These are phyloP conservation scores for Hyaloperonospora brassicae DNA, from an alignment of 352 stramenopile species.

Conservation along the genomic window DNA sequence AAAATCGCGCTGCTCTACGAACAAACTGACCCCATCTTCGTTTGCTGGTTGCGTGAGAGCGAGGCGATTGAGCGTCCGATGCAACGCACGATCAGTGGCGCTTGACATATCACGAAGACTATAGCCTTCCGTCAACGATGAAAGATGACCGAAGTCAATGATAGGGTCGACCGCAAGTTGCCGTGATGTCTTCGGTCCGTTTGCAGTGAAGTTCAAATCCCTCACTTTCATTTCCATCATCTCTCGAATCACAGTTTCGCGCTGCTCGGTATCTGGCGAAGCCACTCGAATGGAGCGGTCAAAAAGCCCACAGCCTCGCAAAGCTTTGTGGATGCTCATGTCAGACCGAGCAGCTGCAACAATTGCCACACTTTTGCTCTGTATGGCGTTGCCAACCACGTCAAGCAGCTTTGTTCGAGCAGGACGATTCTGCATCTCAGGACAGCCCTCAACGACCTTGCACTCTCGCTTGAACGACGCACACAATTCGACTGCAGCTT, in stretches of 20 bases:
- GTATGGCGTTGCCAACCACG: conserved; percentile 46
- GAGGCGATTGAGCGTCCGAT: conserved; percentile 51
- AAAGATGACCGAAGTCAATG: conserved; percentile 55
- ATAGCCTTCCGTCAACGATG: conserved; percentile 69
- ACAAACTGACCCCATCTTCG: conserved; percentile 6
- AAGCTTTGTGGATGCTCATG: conserved; percentile 54
- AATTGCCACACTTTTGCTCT: conserved; percentile 56
- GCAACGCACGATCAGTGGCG: conserved; percentile 54
- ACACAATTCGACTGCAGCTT: conserved; percentile 50
- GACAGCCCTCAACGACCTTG: conserved; percentile 21
- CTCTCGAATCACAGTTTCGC: conserved; percentile 51
- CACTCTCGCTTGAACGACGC: conserved; percentile 38
- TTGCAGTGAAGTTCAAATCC: conserved; percentile 14
- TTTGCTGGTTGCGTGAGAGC: conserved; percentile 18
- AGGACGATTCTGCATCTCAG: conserved; percentile 9
- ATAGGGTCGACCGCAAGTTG: conserved; percentile 33
- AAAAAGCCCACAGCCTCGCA: conserved; percentile 61
- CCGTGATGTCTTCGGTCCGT: conserved; percentile 8
- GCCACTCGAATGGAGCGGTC: conserved; percentile 53
- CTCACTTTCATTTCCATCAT: conserved; percentile 50
- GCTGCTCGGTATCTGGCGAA: conserved; percentile 51
- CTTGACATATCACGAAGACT: conserved; percentile 73
- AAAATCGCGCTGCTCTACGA: conserved; percentile 59
- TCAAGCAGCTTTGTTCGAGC: conserved; percentile 35
- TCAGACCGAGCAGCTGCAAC: conserved; percentile 53